Evolutionary conservation across 148 eudicot genomes (phyloP), one percentile per base, ranked within the genome.

Genomic region (Talinum fruticosum): DNA sequence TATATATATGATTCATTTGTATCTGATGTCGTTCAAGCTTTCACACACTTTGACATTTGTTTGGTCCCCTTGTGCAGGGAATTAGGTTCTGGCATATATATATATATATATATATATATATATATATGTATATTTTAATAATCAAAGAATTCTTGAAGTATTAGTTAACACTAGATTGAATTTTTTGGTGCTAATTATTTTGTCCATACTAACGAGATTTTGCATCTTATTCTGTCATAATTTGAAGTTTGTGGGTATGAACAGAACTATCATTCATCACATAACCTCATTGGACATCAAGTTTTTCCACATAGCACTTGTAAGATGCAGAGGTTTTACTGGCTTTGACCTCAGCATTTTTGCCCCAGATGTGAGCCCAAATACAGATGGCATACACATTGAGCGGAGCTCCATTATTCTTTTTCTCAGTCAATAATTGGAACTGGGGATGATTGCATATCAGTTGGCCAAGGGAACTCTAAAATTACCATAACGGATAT

Each of bases 381-480:
- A 89, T 69, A 89, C 92, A 0, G 92, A 87, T 37, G 92, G 92
- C 18, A 87, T 89, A 76, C 92, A 89, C 70, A 75, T 87, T 0
- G 85, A 85, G 47, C 49, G 84, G 26, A 79, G 87, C 78, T 79
- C 88, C 10, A 51, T 74, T 76, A 83, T 87, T 36, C 35, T 29
- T 44, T 34, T 87, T 79, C 81, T 57, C 47, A 73, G 19, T 84
- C 86, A 3, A 33, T 49, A 21, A 89, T 89, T 19, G 87, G 86
- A 64, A 86, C 92, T 0, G 90, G 92, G 7, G 92, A 89, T 75
- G 92, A 89, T 75, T 89, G 92, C 77, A 81, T 89, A 24, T 89
- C 92, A 3, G 33, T 89, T 13, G 87, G 90, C 30, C 87, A 83
- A 61, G 90, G 90, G 7, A 87, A 78, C 44, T 84, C 87, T 38